phyloP scores from a whole-genome alignment of 2,329 filamentous ascomycete genomes.

The Colletotrichum sp. region DNA sequence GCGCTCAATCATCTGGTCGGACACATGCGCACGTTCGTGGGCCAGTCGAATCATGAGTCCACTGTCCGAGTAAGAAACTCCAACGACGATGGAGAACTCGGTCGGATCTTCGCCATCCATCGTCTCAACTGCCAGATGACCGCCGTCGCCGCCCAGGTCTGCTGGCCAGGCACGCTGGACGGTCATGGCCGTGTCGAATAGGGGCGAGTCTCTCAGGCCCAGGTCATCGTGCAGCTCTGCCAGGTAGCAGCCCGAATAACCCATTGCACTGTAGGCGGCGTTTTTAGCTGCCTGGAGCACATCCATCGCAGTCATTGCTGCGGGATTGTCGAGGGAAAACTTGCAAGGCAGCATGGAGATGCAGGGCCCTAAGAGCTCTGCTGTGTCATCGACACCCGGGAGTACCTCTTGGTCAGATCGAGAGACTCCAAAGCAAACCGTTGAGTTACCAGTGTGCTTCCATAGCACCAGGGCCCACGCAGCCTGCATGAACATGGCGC shows the following conservation, averaged over 20 bases:
- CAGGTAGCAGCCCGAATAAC: neutral
- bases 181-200: neutral
- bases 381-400: neutral
- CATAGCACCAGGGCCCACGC: neutral
- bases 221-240: neutral
- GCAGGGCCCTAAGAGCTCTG: neutral
- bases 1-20: neutral
- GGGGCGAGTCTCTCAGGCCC: neutral
- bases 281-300: rapidly evolving
- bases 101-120: neutral
- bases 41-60: neutral
- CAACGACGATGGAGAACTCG: neutral
- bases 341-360: neutral
- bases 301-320: neutral
- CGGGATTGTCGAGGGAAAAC: neutral
- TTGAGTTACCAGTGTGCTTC: neutral
- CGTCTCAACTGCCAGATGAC: neutral
- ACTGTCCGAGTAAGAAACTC: neutral
- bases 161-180: neutral
- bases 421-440: neutral
- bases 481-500: neutral
- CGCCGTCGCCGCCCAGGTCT: neutral
- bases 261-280: neutral
- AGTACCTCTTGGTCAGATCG: neutral
- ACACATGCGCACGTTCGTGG: neutral